Percentiles rank a stretch among this genome's conserved stretches.
These are phyloP conservation scores for Globisporangium megalacanthum DNA, from an alignment of 352 stramenopile species.

Conservation along the genomic window DNA sequence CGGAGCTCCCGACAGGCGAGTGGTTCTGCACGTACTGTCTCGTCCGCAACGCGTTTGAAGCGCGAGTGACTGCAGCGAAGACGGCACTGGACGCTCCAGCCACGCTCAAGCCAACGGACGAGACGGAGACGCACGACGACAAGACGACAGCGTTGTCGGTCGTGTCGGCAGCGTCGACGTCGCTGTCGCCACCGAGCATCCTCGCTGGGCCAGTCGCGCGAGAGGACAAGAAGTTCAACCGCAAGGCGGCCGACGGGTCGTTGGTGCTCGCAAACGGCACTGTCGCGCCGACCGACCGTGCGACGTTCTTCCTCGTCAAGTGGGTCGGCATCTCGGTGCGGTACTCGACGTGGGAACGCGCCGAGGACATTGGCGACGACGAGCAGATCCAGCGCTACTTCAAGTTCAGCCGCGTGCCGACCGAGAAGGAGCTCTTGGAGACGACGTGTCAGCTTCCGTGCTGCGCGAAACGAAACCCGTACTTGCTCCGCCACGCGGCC, in stretches of 20 bases:
- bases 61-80: conserved; percentile 14
- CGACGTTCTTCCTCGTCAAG: conserved; percentile 87
- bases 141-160: conserved; percentile 2
- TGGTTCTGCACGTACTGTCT: conserved; percentile 81
- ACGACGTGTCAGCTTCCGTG: conserved; percentile 83
- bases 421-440: conserved; percentile 73
- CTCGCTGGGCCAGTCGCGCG: conserved; percentile 30
- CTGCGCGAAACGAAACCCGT: conserved; percentile 73
- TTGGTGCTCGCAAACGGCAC: conserved; percentile 11
- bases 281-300: conserved; percentile 16
- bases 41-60: conserved; percentile 46
- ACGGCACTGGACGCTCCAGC: neutral
- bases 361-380: conserved; percentile 86
- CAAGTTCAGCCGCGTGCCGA: conserved; percentile 82
- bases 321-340: conserved; percentile 82
- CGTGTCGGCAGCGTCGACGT: conserved; percentile 1
- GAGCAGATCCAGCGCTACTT: conserved; percentile 88
- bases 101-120: conserved; percentile 2
- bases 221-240: conserved; percentile 75
- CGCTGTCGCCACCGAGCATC: conserved; percentile 39
- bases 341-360: conserved; percentile 85
- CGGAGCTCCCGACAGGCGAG: conserved; percentile 64
- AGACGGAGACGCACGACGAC: neutral
- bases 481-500: conserved; percentile 36
- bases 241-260: conserved; percentile 22